Evolutionary conservation across 306 rosid species (phyloP).

Genomic region (Sphenostylis stenocarpa): DNA sequence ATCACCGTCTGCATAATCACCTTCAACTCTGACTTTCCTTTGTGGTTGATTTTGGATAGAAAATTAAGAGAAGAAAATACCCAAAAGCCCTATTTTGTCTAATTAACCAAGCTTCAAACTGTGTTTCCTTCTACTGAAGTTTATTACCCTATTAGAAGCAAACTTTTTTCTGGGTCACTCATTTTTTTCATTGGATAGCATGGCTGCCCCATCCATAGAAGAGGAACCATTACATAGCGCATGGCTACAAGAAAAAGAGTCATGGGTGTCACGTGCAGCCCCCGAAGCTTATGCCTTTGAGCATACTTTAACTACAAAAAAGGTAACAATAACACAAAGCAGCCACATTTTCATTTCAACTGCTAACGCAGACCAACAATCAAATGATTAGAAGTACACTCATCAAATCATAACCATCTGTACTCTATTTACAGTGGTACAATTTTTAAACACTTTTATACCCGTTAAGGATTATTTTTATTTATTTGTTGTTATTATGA

Average conservation of each 20-base stretch:
- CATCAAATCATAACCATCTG: neutral
- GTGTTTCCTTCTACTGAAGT: neutral
- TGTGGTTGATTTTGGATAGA: neutral
- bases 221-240: neutral
- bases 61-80: neutral
- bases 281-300: neutral
- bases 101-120: neutral
- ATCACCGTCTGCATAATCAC: neutral
- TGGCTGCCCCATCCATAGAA: neutral
- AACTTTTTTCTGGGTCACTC: conserved; percentile 15
- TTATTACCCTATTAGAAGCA: neutral
- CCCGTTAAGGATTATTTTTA: neutral
- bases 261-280: conserved; percentile 22
- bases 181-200: neutral
- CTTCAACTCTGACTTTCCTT: conserved; percentile 1
- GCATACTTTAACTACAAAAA: neutral
- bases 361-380: neutral
- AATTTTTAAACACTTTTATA: no score
- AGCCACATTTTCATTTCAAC: neutral
- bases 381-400: neutral
- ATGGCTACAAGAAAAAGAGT: neutral
- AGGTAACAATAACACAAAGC: neutral
- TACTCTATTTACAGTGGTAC: neutral
- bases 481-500: no score
- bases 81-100: neutral